Evolutionary conservation across 2,329 filamentous ascomycete species (phyloP).

Genomic region (Emmonsia crescens): DNA sequence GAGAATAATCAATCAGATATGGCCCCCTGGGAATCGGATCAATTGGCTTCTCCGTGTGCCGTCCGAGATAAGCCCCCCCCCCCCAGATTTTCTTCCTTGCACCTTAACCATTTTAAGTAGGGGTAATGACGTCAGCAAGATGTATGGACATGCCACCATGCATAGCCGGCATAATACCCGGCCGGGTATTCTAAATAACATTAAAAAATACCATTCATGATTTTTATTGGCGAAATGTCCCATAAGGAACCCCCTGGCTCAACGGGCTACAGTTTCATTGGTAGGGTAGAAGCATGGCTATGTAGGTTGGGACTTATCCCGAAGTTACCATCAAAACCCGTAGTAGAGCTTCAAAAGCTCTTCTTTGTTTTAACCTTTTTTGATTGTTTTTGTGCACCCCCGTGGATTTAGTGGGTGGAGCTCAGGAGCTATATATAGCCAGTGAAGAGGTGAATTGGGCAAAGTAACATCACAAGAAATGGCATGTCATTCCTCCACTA

Average conservation of each 20-base stretch:
- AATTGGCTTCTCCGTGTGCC: too few relatives aligned
- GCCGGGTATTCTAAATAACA: background rate
- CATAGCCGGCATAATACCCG: background rate
- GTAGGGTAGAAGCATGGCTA: background rate
- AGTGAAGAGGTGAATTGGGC: background rate
- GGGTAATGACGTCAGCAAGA: background rate
- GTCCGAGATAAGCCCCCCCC: too few relatives aligned
- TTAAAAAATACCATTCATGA: background rate
- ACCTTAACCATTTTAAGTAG: background rate
- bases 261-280: background rate
- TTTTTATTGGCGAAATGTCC: background rate
- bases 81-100: background rate
- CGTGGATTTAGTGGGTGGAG: too few relatives aligned
- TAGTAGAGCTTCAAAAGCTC: background rate
- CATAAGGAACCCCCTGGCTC: background rate
- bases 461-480: background rate
- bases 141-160: background rate
- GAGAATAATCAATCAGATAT: too few relatives aligned
- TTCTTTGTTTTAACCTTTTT: background rate
- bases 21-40: too few relatives aligned
- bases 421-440: too few relatives aligned
- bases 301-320: background rate
- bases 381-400: too few relatives aligned
- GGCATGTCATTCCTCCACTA: background rate
- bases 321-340: background rate